Percentiles rank a stretch among this genome's conserved stretches.
Evolutionary conservation across 2,329 filamentous ascomycete species (phyloP).

Genomic region (Lanzia echinophila): DNA sequence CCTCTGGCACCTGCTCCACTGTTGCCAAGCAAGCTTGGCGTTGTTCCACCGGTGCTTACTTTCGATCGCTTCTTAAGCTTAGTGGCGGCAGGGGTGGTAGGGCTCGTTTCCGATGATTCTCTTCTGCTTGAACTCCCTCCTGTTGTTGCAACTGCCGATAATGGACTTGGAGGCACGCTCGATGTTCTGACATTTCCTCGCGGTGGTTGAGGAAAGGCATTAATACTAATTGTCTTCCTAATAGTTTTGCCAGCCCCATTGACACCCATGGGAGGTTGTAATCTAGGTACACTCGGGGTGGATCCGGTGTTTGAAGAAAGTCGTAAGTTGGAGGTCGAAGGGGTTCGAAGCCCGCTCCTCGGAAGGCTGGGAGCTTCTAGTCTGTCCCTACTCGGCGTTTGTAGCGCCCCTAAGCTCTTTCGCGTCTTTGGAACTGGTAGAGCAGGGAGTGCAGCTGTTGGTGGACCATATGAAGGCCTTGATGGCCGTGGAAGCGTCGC

Average conservation of each 20-base stretch:
- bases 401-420: conserved; percentile 51
- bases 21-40: too few relatives aligned
- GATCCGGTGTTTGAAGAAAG: conserved; percentile 43
- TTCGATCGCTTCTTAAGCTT: conserved; percentile 27
- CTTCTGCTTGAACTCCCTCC: conserved; percentile 20
- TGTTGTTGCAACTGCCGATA: conserved; percentile 40
- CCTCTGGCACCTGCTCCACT: conserved; percentile 55
- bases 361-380: conserved; percentile 36
- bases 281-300: conserved; percentile 47
- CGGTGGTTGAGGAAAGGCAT: conserved; percentile 86
- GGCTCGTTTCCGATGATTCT: conserved; percentile 22
- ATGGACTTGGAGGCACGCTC: conserved; percentile 57
- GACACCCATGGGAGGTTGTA: conserved; percentile 48
- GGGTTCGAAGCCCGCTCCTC: conserved; percentile 52
- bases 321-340: conserved; percentile 50
- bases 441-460: conserved; percentile 65
- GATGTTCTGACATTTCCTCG: conserved; percentile 52
- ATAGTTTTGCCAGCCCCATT: conserved; percentile 61
- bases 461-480: conserved; percentile 62
- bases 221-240: conserved; percentile 87
- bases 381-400: conserved; percentile 29
- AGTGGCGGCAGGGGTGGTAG: conserved; percentile 9
- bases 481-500: conserved; percentile 45
- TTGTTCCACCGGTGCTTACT: conserved; percentile 34
- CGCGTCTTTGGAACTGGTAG: conserved; percentile 67